A percentile compares a stretch with the other conserved stretches of the same genome.
Evolutionary conservation across 164 flowering plant genomes (phyloP).

Genomic region (Vitis riparia): DNA sequence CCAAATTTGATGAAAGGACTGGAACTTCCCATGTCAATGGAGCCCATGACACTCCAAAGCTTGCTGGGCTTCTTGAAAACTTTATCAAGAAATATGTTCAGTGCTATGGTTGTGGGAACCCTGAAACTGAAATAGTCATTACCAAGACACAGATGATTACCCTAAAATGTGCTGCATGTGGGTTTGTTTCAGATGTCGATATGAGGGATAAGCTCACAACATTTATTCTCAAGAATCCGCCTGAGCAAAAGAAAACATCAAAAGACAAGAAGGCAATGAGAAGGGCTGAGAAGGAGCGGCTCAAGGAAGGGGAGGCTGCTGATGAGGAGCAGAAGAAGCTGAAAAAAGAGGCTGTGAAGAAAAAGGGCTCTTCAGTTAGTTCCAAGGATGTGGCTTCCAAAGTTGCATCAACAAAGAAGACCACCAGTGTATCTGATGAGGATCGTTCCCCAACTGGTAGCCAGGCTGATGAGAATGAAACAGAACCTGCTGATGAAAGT

Average conservation of each 20-base stretch:
- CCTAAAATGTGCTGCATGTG: conserved; percentile 93
- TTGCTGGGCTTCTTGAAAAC: conserved; percentile 84
- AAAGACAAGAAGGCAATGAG: conserved; percentile 94
- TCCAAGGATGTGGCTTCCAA: conserved; percentile 40
- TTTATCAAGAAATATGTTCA: conserved; percentile 93
- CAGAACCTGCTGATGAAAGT: conserved; percentile 21
- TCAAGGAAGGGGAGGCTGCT: conserved; percentile 91
- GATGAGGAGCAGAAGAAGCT: conserved; percentile 79
- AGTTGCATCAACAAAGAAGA: conserved; percentile 49
- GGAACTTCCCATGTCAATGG: conserved; percentile 88
- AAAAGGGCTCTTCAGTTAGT: conserved; percentile 32
- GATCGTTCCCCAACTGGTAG: conserved; percentile 59
- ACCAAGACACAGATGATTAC: conserved; percentile 82
- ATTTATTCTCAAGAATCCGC: conserved; percentile 85
- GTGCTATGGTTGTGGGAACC: conserved; percentile 94
- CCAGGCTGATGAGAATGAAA: conserved; percentile 56
- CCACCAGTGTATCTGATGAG: conserved; percentile 54
- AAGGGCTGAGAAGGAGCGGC: conserved; percentile 90
- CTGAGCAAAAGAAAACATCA: conserved; percentile 73
- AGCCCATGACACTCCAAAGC: conserved; percentile 79
- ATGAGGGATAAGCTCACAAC: conserved; percentile 93
- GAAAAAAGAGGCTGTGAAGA: conserved; percentile 61
- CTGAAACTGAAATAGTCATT: conserved; percentile 80
- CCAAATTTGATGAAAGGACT: conserved; percentile 88
- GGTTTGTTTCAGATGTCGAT: conserved; percentile 86